Base-by-base conservation (phyloP, 2,329 filamentous ascomycete species). In the Parascedosporium putredinis region DNA sequence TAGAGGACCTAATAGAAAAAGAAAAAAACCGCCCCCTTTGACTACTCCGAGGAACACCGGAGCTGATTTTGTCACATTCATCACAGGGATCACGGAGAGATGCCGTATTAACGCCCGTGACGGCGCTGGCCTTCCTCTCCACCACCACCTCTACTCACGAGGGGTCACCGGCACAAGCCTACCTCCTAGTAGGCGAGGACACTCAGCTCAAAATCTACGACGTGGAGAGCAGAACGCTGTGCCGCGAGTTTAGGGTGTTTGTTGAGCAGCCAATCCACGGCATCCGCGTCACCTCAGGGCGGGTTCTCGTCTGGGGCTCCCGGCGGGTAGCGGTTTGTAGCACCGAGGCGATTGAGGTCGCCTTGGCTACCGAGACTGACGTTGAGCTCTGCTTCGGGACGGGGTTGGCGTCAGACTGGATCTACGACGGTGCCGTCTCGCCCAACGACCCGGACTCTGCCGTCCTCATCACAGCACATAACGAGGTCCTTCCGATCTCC, bases 391-490 rank as follows among this genome's bases (percentile, higher is more conserved):
- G 24, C 16, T 48, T 47, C 23, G 18, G 20, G 4, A 31, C 33
- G 29, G 45, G 42, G 2, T 20, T 62, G 3, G 76, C 78, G 2
- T 72, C 77, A 4, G 88, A 95, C 64, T 93, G 88, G 88, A 81
- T 94, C 54, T 76, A 91, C 57, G 79, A 87, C 61, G 83, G 75
- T 31, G 67, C 71, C 29, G 65, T 83, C 50, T 76, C 75, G 45
- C 70, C 76, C 4, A 60, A 62, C 38, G 59, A 66, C 24, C 52
- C 57, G 2, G 59, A 60, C 24, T 61, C 65, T 9, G 80, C 77
- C 14, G 79, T 80, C 14, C 64, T 93, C 9, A 72, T 94, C 14
- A 95, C 89, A 2, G 88, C 91, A 1, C 90, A 97, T 65, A 96
- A 97, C 71, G 83, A 88, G 46, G 71, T 94, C 4, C 64, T 87